Percentiles rank a stretch among this genome's conserved stretches.
Evolutionary conservation across 148 eudicot genomes (phyloP).

Genomic region (Camellia granthamiana): DNA sequence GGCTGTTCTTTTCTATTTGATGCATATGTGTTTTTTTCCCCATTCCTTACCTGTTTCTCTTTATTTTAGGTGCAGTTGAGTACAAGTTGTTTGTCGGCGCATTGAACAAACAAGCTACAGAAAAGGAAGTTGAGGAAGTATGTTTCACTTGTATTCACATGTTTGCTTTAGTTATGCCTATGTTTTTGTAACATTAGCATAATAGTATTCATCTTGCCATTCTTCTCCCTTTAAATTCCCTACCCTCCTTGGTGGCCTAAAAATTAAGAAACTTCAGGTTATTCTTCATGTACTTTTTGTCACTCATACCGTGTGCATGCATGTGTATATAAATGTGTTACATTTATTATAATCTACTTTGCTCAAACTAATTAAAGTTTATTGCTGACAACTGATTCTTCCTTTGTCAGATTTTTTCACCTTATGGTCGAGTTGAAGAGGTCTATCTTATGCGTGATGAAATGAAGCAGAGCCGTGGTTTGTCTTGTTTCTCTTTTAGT

Average conservation of each 20-base stretch:
- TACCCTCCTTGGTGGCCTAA: neutral
- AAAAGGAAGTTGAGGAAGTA: slow-evolving; percentile 96
- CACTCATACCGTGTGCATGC: too few species aligned
- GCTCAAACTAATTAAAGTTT: neutral
- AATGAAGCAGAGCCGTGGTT: slow-evolving; percentile 91
- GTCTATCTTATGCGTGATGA: slow-evolving; percentile 99
- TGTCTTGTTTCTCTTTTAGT: slow-evolving; percentile 20
- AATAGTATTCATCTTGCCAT: neutral
- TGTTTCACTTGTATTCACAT: slow-evolving; percentile 13
- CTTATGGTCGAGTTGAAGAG: slow-evolving; percentile 88
- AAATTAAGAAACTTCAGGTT: neutral
- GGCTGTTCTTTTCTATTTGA: neutral
- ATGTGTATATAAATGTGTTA: too few species aligned
- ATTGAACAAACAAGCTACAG: slow-evolving; percentile 79
- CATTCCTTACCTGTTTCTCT: neutral
- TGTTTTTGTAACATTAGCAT: neutral
- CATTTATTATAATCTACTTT: neutral
- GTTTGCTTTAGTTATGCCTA: neutral
- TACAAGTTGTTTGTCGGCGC: slow-evolving; percentile 93
- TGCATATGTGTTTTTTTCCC: neutral
- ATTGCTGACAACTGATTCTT: neutral
- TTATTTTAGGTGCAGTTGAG: slow-evolving; percentile 72
- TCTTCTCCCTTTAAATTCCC: neutral
- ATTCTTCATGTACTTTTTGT: neutral
- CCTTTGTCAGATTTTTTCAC: slow-evolving; percentile 64